phyloP scores from a whole-genome alignment of 257 asterid species.

The Schizonepeta tenuifolia region DNA sequence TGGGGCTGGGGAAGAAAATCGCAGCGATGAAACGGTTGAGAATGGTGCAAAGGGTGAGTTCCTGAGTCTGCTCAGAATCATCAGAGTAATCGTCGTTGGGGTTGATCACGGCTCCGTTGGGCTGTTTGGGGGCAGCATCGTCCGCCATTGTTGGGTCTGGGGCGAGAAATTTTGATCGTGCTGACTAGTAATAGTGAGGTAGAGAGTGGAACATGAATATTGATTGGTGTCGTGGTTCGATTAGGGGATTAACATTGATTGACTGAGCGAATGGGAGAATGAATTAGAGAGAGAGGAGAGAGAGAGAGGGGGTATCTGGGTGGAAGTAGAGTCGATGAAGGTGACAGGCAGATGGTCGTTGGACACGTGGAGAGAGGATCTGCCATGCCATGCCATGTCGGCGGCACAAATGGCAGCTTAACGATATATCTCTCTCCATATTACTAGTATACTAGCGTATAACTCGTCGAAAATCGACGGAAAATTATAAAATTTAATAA shows the following conservation, averaged over 20 bases:
- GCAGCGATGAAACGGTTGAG: conserved; percentile 57
- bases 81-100: conserved; percentile 26
- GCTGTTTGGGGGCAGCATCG: conserved; percentile 31
- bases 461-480: too few relatives aligned
- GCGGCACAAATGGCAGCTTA: not conserved
- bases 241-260: conserved; percentile 1
- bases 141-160: conserved; percentile 39
- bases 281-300: not conserved
- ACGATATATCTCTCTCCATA: too few relatives aligned
- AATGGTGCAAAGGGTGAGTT: conserved; percentile 56
- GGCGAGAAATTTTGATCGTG: not conserved
- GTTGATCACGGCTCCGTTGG: conserved; percentile 41
- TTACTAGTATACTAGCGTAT: too few relatives aligned
- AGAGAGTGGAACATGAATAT: not conserved
- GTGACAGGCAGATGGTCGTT: not conserved
- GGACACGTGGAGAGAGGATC: conserved; percentile 27
- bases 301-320: too few relatives aligned
- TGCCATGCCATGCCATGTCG: conserved; percentile 6
- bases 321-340: not conserved
- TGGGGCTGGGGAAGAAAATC: conserved; percentile 54
- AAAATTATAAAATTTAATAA: too few relatives aligned
- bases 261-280: not conserved
- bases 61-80: conserved; percentile 18
- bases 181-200: conserved; percentile 6
- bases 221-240: conserved; percentile 7